Conservation (phyloP, 164 flowering plant genomes). For the Kalanchoe fedtschenkoi region DNA sequence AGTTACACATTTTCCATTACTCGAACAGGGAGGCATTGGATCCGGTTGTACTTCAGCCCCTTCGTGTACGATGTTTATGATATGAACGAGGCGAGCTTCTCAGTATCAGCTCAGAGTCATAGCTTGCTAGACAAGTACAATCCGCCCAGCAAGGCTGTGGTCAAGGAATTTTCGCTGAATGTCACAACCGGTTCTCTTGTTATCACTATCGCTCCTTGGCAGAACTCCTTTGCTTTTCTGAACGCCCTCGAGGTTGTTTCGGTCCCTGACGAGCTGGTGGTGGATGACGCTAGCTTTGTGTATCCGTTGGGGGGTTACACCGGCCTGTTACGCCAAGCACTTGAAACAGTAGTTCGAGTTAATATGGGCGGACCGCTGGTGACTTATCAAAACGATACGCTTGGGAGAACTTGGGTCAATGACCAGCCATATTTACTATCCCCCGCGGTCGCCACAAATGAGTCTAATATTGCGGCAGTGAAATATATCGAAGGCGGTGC, state of each 20-base stretch:
- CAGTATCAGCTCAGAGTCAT: background rate
- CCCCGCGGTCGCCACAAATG: constrained; percentile 21
- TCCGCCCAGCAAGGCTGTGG: background rate
- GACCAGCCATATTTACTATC: constrained; percentile 35
- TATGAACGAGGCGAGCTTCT: background rate
- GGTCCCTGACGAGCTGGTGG: constrained; percentile 21
- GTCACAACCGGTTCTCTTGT: background rate
- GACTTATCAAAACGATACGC: constrained; percentile 45
- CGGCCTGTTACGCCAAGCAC: constrained; percentile 33
- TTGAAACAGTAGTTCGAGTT: constrained; percentile 56
- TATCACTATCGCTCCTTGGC: background rate
- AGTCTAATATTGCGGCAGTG: constrained; percentile 33
- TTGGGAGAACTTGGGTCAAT: constrained; percentile 67
- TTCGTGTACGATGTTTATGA: background rate
- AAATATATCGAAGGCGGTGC: constrained; percentile 5
- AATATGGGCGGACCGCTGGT: constrained; percentile 77
- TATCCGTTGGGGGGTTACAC: constrained; percentile 14
- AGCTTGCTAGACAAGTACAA: background rate
- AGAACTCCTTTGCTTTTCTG: constrained; percentile 3
- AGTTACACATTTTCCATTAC: background rate
- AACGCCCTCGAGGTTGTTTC: constrained; percentile 6
- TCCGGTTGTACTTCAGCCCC: background rate
- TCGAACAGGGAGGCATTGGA: constrained; percentile 2
- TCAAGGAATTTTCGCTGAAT: constrained; percentile 1
- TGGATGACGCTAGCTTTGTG: constrained; percentile 27